phyloP scores from a whole-genome alignment of 192 early-diverging fungal species.

The Coemansia sp. region DNA sequence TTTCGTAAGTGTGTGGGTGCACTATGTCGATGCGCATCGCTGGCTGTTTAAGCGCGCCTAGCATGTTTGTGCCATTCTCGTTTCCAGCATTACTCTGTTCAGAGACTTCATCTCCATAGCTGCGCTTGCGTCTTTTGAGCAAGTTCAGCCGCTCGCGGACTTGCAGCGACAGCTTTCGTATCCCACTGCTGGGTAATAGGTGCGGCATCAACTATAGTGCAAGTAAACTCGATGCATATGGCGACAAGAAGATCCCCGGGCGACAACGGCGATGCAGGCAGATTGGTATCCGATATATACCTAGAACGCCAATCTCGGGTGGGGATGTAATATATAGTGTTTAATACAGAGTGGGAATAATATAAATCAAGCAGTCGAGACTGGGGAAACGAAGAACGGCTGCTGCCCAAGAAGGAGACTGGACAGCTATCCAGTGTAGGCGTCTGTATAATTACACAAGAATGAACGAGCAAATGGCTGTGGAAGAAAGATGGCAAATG shows the following conservation, averaged over 20 bases:
- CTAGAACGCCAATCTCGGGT: too few relatives aligned
- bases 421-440: too few relatives aligned
- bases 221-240: neutral
- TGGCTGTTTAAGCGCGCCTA: neutral
- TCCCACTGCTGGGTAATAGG: constrained; percentile 18
- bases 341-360: too few relatives aligned
- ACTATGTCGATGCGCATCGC: constrained; percentile 1
- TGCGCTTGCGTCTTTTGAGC: constrained; percentile 28
- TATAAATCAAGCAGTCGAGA: neutral
- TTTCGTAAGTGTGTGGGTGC: constrained; percentile 5
- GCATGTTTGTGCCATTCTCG: neutral
- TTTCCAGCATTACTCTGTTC: neutral
- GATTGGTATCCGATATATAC: neutral
- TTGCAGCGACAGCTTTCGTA: constrained; percentile 40
- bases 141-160: constrained; percentile 18
- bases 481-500: too few relatives aligned
- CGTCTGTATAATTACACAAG: too few relatives aligned
- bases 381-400: neutral
- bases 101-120: neutral
- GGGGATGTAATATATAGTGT: neutral
- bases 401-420: neutral
- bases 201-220: neutral
- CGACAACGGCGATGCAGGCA: too few relatives aligned
- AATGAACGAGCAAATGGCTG: too few relatives aligned
- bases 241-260: too few relatives aligned